A percentile compares a stretch with the other conserved stretches of the same genome.
These are phyloP conservation scores for Ceratobasidium sp. DNA, from an alignment of 1,284 basidiomycete species.

Conservation along the genomic window DNA sequence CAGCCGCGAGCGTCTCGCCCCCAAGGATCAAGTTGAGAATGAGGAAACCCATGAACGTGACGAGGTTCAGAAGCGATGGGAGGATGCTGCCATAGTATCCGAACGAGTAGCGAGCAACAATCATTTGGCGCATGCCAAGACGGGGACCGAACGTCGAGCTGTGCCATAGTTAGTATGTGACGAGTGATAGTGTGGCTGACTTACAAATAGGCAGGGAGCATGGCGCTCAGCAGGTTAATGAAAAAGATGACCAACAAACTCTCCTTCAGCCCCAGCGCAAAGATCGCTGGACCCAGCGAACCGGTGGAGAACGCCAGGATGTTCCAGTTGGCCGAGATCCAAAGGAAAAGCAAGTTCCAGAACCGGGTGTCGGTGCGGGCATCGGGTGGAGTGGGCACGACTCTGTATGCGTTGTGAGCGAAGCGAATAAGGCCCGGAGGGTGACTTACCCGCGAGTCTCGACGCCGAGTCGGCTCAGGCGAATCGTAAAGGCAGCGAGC, in stretches of 20 bases:
- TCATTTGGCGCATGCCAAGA: conserved; percentile 52
- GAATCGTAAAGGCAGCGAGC: conserved; percentile 30
- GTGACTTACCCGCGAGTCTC: conserved; percentile 27
- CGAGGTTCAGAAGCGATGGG: conserved; percentile 47
- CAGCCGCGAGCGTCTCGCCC: conserved; percentile 46
- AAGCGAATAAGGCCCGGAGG: background rate
- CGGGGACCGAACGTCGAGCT: conserved; percentile 50
- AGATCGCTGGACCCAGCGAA: conserved; percentile 48
- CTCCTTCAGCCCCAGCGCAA: conserved; percentile 47
- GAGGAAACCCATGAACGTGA: conserved; percentile 50
- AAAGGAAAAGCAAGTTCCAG: conserved; percentile 74
- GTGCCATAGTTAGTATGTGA: conserved; percentile 47
- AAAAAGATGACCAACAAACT: conserved; percentile 50
- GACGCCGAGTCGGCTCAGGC: conserved; percentile 25
- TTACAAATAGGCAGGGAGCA: conserved; percentile 44
- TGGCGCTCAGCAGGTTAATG: conserved; percentile 50
- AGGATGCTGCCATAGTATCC: conserved; percentile 45
- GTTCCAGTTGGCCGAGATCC: conserved; percentile 48
- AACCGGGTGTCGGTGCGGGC: conserved; percentile 68
- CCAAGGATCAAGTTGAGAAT: conserved; percentile 53
- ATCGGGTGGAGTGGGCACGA: conserved; percentile 57
- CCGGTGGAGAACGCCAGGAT: conserved; percentile 50
- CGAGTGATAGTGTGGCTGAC: conserved; percentile 40
- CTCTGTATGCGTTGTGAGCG: background rate
- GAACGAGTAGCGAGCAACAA: conserved; percentile 50